Evolutionary conservation across 768 basidiomycete species (phyloP).

Genomic region (Hortiboletus campestris): DNA sequence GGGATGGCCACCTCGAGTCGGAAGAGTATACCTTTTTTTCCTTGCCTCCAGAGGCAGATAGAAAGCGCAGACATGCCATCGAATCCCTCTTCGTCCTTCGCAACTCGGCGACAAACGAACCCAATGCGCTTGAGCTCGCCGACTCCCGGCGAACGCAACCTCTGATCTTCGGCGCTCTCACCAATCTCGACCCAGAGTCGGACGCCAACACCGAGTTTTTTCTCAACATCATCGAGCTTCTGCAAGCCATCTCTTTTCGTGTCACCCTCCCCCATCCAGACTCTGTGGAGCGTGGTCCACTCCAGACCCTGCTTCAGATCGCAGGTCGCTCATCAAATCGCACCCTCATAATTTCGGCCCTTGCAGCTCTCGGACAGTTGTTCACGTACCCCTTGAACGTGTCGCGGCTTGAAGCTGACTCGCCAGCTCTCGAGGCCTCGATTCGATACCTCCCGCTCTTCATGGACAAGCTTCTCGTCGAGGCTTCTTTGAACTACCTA

Average conservation of each 20-base stretch:
- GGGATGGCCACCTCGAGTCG: slow-evolving; percentile 52
- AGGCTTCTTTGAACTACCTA: slow-evolving; percentile 70
- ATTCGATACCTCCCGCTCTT: slow-evolving; percentile 74
- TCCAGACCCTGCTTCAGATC: slow-evolving; percentile 55
- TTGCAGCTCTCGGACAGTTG: slow-evolving; percentile 59
- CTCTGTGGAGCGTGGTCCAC: slow-evolving; percentile 45
- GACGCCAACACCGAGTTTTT: slow-evolving; percentile 74
- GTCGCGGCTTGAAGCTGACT: slow-evolving; percentile 49
- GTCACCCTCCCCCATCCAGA: slow-evolving; percentile 38
- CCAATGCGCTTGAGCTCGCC: slow-evolving; percentile 61
- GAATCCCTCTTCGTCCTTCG: slow-evolving; percentile 85
- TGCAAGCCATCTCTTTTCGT: slow-evolving; percentile 57
- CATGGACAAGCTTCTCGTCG: slow-evolving; percentile 64
- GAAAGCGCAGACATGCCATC: slow-evolving; percentile 70
- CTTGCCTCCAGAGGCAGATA: slow-evolving; percentile 45
- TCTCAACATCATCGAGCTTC: slow-evolving; percentile 67
- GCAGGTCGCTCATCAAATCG: slow-evolving; percentile 64
- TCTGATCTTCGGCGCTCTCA: slow-evolving; percentile 63
- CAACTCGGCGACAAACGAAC: slow-evolving; percentile 74
- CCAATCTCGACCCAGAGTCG: slow-evolving; percentile 54
- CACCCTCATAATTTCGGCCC: slow-evolving; percentile 66
- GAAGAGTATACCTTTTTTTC: slow-evolving; percentile 55
- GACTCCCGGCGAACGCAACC: slow-evolving; percentile 60
- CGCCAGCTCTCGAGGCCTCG: slow-evolving; percentile 59
- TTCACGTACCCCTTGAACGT: slow-evolving; percentile 62